Percentiles rank a stretch among this genome's conserved stretches.
phyloP scores from a whole-genome alignment of 108 stramenopile genomes.

The Nitzschia putrida region DNA sequence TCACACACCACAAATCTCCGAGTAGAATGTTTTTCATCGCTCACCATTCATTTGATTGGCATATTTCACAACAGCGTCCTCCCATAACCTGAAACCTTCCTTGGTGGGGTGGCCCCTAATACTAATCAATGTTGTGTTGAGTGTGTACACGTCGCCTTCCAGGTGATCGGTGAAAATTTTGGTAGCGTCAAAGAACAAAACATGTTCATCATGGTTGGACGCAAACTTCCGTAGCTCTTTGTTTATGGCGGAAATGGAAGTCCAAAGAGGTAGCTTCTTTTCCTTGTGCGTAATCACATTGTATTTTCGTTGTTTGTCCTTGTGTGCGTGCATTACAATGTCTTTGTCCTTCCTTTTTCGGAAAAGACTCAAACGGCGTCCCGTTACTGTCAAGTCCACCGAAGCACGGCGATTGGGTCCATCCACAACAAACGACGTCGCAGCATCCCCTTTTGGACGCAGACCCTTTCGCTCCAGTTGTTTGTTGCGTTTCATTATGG shows the following conservation, averaged over 20 bases:
- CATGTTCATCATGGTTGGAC: constrained; percentile 36
- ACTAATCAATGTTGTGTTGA: constrained; percentile 58
- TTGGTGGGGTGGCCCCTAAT: constrained; percentile 70
- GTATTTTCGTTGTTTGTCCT: constrained; percentile 26
- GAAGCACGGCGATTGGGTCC: background rate
- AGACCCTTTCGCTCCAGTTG: background rate
- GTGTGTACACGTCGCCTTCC: constrained; percentile 33
- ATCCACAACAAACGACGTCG: background rate
- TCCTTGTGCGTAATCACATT: constrained; percentile 26
- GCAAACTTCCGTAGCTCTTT: constrained; percentile 62
- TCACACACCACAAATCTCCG: too few species aligned
- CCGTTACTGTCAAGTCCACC: background rate
- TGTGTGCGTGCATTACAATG: constrained; percentile 14
- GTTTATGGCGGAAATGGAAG: constrained; percentile 73
- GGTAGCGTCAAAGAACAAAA: constrained; percentile 82
- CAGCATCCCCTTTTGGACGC: background rate
- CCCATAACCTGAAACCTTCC: constrained; percentile 68
- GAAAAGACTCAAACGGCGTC: constrained; percentile 1
- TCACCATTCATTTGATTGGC: too few species aligned
- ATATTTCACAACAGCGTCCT: constrained; percentile 37
- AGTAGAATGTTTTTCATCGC: too few species aligned
- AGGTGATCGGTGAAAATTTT: constrained; percentile 55
- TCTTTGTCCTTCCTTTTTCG: constrained; percentile 3
- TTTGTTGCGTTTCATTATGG: background rate
- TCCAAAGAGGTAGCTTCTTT: constrained; percentile 69